Evolutionary conservation across 164 flowering plant genomes (phyloP).

Genomic region (Piper longum): DNA sequence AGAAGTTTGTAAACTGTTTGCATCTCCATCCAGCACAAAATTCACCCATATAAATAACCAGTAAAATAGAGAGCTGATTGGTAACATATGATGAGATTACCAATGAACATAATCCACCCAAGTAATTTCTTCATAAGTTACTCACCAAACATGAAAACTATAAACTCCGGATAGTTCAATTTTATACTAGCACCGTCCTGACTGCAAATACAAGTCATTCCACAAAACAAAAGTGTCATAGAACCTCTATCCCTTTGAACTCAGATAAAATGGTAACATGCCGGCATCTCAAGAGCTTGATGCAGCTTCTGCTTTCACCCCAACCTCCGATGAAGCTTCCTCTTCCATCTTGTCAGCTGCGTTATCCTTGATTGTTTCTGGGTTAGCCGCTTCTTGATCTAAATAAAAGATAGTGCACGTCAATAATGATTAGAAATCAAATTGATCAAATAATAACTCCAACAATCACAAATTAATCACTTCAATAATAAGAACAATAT

Average conservation of each 20-base stretch:
- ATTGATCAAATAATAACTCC: too few species aligned
- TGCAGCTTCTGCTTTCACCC: constrained; percentile 19
- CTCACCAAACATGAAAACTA: too few species aligned
- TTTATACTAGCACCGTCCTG: neutral
- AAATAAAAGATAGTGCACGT: neutral
- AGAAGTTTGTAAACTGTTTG: too few species aligned
- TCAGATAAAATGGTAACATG: neutral
- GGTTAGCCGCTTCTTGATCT: constrained; percentile 30
- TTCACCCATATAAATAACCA: too few species aligned
- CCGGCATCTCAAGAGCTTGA: neutral
- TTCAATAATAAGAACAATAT: too few species aligned
- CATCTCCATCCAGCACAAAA: too few species aligned
- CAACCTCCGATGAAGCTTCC: constrained; percentile 14
- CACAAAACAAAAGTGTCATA: neutral
- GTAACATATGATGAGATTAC: too few species aligned
- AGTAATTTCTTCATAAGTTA: too few species aligned
- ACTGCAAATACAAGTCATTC: neutral
- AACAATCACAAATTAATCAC: too few species aligned
- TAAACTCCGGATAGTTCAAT: neutral
- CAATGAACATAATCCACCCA: too few species aligned
- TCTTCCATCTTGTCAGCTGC: neutral
- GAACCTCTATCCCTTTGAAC: neutral
- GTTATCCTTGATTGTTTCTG: constrained; percentile 11
- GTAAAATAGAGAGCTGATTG: too few species aligned
- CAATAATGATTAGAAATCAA: neutral